phyloP scores from a whole-genome alignment of 441 rosid species.

The Lepidium campestre region DNA sequence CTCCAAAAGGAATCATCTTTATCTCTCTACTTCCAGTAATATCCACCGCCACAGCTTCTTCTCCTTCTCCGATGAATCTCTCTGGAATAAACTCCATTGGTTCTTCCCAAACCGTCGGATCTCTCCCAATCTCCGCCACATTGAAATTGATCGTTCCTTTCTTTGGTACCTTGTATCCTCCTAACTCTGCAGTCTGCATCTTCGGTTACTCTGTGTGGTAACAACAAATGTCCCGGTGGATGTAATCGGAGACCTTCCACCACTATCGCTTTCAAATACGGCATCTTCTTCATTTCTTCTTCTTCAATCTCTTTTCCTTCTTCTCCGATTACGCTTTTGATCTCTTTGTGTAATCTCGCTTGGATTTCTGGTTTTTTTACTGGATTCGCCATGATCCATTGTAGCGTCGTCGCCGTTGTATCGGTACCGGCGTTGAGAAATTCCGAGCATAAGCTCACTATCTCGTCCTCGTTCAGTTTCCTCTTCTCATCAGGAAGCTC shows the following conservation, averaged over 20 bases:
- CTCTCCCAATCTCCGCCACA: constrained; percentile 17
- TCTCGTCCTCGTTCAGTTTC: constrained; percentile 20
- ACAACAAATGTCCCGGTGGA: constrained; percentile 16
- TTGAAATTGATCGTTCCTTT: constrained; percentile 21
- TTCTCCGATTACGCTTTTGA: constrained; percentile 15
- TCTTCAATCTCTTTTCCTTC: constrained; percentile 4
- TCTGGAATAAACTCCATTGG: constrained; percentile 42
- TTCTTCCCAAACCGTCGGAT: constrained; percentile 30
- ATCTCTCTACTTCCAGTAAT: constrained; percentile 37
- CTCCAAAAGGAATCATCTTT: constrained; percentile 43
- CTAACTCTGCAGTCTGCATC: not conserved
- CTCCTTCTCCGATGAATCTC: constrained; percentile 23
- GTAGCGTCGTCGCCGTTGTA: not conserved
- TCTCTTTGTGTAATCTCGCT: constrained; percentile 15
- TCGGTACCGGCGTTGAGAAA: constrained; percentile 18
- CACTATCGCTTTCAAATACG: constrained; percentile 24
- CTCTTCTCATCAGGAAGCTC: constrained; percentile 17
- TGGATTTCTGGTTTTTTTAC: constrained; percentile 22
- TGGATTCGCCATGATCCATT: constrained; percentile 29
- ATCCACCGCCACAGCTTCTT: not conserved
- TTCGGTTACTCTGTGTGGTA: constrained; percentile 15
- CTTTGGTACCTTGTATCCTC: constrained; percentile 14
- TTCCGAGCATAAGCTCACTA: constrained; percentile 11
- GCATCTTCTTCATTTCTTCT: constrained; percentile 13
- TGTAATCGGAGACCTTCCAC: constrained; percentile 22